Evolutionary conservation across 1,139 yeast species (phyloP), one percentile per base, ranked within the genome.

Genomic region (Torulaspora pretoriensis): DNA sequence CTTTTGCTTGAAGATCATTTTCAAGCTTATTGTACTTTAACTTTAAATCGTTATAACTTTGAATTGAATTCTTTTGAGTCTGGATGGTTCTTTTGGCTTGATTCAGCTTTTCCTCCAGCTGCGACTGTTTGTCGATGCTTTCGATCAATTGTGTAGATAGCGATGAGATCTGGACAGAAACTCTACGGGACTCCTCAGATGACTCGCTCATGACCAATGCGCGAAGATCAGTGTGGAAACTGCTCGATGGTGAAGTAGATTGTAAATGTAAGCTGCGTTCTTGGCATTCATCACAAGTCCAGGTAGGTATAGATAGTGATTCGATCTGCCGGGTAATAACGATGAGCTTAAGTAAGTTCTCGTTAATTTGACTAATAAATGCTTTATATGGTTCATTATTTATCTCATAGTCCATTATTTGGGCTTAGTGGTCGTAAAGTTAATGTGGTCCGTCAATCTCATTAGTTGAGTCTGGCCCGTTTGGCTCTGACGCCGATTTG

Each of bases 111-210:
- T 64, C 67, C 42, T 70, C 85, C 44, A 80, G 59, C 44, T 70
- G 74, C 53, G 77, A 76, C 61, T 76, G 83, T 50, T 73, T 77
- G 50, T 78, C 80, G 7, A 80, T 77, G 8, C 82, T 78, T 26
- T 82, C 80, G 38, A 80, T 77, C 44, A 80, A 66, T 59, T 76
- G 77, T 10, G 84, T 80, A 29, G 83, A 78, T 42, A 80, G 65
- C 41, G 74, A 67, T 2, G 82, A 71, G 44, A 80, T 78, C 61
- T 80, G 83, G 38, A 72, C 65, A 1, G 83, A 73, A 31, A 79
- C 68, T 40, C 83, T 65, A 38, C 54, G 62, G 47, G 61, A 63
- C 61, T 65, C 73, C 30, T 68, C 72, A 5, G 36, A 10, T 8
- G 19, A 19, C n/a, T 38, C 46, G 17, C 32, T 33, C 46, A 43